phyloP scores from a whole-genome alignment of 495 filamentous ascomycete species.

The Penicillium riverlandense region DNA sequence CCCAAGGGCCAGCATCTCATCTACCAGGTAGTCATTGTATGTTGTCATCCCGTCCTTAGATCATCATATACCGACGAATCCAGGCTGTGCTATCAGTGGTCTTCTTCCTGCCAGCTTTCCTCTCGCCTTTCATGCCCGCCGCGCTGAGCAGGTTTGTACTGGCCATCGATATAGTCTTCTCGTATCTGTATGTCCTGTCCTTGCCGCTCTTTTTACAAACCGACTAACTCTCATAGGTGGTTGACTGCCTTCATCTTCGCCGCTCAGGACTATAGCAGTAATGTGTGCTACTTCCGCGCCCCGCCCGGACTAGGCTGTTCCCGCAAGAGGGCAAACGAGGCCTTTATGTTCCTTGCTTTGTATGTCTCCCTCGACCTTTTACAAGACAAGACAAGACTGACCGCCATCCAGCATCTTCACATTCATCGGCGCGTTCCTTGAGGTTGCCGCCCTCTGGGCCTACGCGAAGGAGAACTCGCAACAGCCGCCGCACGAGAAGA shows the following conservation, averaged over 20 bases:
- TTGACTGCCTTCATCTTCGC: constrained; percentile 54
- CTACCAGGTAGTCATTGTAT: constrained; percentile 52
- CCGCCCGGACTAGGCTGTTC: constrained; percentile 24
- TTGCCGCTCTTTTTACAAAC: background rate
- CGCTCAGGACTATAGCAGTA: constrained; percentile 45
- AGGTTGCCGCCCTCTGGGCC: constrained; percentile 45
- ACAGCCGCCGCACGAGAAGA: constrained; percentile 17
- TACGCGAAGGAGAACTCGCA: constrained; percentile 19
- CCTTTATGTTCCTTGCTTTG: constrained; percentile 58
- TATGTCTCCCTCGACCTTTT: constrained; percentile 9
- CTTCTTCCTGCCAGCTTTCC: constrained; percentile 51
- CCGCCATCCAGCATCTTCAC: constrained; percentile 24
- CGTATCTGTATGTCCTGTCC: constrained; percentile 42
- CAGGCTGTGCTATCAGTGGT: constrained; percentile 48
- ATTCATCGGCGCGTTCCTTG: constrained; percentile 47
- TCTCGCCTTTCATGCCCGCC: constrained; percentile 43
- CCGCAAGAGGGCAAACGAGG: constrained; percentile 43
- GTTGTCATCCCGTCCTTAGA: constrained; percentile 8
- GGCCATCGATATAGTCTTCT: constrained; percentile 53
- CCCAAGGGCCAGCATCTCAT: constrained; percentile 37
- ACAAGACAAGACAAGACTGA: background rate
- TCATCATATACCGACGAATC: background rate
- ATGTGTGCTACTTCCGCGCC: constrained; percentile 23
- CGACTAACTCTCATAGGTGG: constrained; percentile 35
- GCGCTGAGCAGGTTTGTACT: constrained; percentile 37